A percentile compares a stretch with the other conserved stretches of the same genome.
Evolutionary conservation across 495 filamentous ascomycete species (phyloP).

Genomic region (Tuber brumale): DNA sequence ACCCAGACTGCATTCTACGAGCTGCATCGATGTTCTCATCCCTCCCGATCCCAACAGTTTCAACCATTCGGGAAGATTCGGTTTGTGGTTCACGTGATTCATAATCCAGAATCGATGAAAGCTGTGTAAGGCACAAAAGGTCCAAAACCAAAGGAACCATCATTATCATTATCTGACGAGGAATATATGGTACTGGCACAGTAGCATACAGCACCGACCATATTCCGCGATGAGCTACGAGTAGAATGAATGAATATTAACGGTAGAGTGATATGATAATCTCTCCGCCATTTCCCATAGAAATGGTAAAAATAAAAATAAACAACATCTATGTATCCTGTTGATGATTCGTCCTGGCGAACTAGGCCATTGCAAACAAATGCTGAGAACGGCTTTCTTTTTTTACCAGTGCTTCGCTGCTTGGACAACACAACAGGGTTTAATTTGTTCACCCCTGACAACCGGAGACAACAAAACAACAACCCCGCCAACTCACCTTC

Average conservation of each 20-base stretch:
- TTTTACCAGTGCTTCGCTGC: not conserved
- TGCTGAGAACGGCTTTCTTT: not conserved
- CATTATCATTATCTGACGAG: not conserved
- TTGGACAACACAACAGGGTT: constrained; percentile 32
- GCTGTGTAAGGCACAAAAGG: not conserved
- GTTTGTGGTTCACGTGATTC: not conserved
- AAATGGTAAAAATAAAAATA: not conserved
- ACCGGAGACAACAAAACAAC: constrained; percentile 37
- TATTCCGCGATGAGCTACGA: not conserved
- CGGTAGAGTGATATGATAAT: not conserved
- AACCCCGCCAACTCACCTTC: constrained; percentile 36
- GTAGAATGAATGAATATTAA: not conserved
- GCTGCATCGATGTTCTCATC: not conserved
- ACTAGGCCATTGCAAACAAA: not conserved
- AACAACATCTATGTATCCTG: not conserved
- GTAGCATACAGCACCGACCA: not conserved
- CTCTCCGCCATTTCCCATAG: not conserved
- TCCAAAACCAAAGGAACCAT: not conserved
- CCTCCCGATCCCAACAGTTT: not conserved
- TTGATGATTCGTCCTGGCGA: not conserved
- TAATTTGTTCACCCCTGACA: constrained; percentile 34
- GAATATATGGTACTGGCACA: not conserved
- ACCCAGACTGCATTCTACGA: constrained; percentile 4
- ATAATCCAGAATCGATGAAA: not conserved
- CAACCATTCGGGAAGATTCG: not conserved